Evolutionary conservation across 176 grass and related monocot genomes (phyloP).

Genomic region (Cenchrus americanus): DNA sequence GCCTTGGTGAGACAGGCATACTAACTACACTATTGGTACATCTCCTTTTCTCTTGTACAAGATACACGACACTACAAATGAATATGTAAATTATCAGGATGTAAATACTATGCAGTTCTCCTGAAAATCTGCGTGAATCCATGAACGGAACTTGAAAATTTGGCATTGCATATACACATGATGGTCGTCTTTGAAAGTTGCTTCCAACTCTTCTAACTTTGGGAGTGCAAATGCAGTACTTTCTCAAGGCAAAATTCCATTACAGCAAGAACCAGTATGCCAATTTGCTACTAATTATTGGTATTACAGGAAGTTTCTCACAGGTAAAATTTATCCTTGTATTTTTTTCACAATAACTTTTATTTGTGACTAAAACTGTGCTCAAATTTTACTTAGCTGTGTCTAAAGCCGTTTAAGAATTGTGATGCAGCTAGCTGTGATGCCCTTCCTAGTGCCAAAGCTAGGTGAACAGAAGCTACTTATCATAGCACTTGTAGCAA

Average conservation of each 20-base stretch:
- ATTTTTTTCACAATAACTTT: not conserved
- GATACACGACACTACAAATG: not conserved
- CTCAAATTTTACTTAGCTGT: constrained; percentile 5
- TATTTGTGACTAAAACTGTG: not conserved
- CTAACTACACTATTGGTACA: constrained; percentile 70
- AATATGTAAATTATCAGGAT: constrained; percentile 13
- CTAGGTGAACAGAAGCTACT: constrained; percentile 88
- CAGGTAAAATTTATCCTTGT: constrained; percentile 55
- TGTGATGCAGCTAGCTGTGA: constrained; percentile 66
- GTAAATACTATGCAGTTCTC: not conserved
- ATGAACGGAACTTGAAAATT: not conserved
- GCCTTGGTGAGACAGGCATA: constrained; percentile 68
- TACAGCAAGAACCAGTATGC: constrained; percentile 92
- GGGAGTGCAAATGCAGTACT: constrained; percentile 63
- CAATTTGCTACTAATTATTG: constrained; percentile 72
- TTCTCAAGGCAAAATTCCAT: constrained; percentile 90
- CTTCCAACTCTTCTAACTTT: not conserved
- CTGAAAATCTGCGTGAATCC: constrained; percentile 1
- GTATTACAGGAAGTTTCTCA: constrained; percentile 68
- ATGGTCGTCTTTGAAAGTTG: not conserved
- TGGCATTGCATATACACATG: not conserved
- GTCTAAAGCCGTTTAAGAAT: constrained; percentile 15
- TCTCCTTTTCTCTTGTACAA: constrained; percentile 22
- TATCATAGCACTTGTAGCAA: constrained; percentile 60
- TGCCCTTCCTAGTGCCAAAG: constrained; percentile 73